These are phyloP conservation scores for Petrea volubilis DNA, from an alignment of 257 asterid species.

Conservation along the genomic window DNA sequence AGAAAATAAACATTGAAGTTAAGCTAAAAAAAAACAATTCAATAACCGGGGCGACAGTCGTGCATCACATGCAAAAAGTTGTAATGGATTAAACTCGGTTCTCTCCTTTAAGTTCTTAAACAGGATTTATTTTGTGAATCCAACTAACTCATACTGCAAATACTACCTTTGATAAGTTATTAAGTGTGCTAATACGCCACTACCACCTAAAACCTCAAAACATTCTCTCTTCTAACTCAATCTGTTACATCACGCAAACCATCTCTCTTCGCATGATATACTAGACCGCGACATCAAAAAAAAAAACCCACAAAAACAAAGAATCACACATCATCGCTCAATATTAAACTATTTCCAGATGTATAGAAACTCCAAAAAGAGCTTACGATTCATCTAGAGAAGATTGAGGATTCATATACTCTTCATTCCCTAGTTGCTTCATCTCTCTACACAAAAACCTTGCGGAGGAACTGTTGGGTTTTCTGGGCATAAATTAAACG, in stretches of 20 bases:
- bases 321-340: background rate
- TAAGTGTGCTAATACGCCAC: conserved; percentile 3
- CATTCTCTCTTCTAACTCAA: conserved; percentile 4
- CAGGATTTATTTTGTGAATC: background rate
- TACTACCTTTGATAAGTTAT: background rate
- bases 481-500: too few species aligned
- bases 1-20: conserved; percentile 7
- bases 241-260: conserved; percentile 14
- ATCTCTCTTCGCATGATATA: conserved; percentile 9
- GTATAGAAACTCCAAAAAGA: background rate
- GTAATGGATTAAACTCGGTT: background rate
- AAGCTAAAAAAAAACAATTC: background rate
- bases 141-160: background rate
- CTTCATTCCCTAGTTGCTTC: conserved; percentile 90
- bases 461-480: too few species aligned
- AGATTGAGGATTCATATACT: conserved; percentile 64
- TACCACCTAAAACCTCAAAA: conserved; percentile 13
- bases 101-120: background rate
- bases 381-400: conserved; percentile 89
- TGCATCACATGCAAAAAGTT: conserved; percentile 13
- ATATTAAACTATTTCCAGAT: conserved; percentile 22
- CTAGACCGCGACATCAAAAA: conserved; percentile 21
- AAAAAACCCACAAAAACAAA: background rate
- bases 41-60: background rate
- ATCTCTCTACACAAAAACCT: conserved; percentile 54